Conservation (phyloP, 2,329 filamentous ascomycete species). For the Penicillium fuscoglaucum region DNA sequence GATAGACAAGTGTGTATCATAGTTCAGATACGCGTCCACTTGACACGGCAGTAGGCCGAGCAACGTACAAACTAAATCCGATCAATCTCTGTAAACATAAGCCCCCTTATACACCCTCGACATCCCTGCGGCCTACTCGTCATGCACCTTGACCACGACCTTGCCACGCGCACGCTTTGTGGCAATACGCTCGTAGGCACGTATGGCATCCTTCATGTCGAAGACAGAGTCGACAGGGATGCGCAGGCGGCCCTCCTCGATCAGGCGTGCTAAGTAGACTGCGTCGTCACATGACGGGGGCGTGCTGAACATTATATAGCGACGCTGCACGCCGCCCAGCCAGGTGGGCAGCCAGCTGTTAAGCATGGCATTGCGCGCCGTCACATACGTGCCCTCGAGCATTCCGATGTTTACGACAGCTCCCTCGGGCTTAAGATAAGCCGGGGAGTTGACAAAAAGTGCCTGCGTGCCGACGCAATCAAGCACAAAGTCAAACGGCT, state of each 20-base stretch:
- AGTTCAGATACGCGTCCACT: background rate
- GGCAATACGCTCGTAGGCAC: slow-evolving; percentile 15
- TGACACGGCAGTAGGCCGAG: background rate
- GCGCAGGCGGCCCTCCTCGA: slow-evolving; percentile 11
- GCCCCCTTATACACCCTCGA: background rate
- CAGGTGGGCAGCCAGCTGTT: slow-evolving; percentile 12
- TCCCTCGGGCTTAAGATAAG: slow-evolving; percentile 15
- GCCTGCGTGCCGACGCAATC: slow-evolving; percentile 23
- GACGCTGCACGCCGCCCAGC: slow-evolving; percentile 17
- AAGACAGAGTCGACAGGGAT: slow-evolving; percentile 18
- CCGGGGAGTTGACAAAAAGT: slow-evolving; percentile 20
- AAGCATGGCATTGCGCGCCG: background rate
- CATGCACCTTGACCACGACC: slow-evolving; percentile 16
- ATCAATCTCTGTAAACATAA: background rate
- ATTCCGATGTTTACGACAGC: slow-evolving; percentile 14
- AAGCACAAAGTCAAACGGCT: slow-evolving; percentile 22
- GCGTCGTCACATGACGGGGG: slow-evolving; percentile 9
- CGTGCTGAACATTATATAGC: slow-evolving; percentile 18
- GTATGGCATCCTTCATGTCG: slow-evolving; percentile 13
- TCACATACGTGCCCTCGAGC: background rate
- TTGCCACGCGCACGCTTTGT: slow-evolving; percentile 17
- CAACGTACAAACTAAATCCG: background rate
- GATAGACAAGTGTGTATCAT: background rate
- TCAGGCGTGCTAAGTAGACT: slow-evolving; percentile 9
- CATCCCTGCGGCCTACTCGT: background rate